phyloP scores from a whole-genome alignment of 2,329 filamentous ascomycete genomes.

The Sporothrix globosa region DNA sequence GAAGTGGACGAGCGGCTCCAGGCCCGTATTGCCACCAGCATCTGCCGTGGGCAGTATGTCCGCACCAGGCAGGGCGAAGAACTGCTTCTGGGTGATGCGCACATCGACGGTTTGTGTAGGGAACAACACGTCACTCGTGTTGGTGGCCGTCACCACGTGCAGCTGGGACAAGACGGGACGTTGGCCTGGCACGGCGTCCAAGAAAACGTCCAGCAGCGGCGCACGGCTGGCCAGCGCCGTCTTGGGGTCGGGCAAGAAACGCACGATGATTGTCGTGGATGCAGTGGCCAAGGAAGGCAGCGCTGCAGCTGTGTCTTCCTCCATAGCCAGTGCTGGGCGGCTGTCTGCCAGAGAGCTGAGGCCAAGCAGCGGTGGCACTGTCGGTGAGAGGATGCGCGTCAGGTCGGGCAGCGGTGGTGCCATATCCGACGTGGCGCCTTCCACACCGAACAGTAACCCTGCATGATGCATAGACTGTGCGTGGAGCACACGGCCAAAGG shows the following conservation, averaged over 20 bases:
- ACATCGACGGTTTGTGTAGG: conserved; percentile 54
- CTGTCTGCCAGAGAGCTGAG: conserved; percentile 44
- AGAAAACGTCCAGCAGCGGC: conserved; percentile 46
- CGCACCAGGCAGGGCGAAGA: conserved; percentile 41
- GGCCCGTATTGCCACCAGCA: conserved; percentile 28
- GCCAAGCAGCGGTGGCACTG: conserved; percentile 53
- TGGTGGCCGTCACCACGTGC: conserved; percentile 45
- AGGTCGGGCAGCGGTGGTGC: conserved; percentile 31
- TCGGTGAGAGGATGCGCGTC: conserved; percentile 50
- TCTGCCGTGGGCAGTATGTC: conserved; percentile 26
- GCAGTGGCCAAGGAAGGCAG: background rate
- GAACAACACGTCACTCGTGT: conserved; percentile 51
- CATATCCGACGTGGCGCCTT: background rate
- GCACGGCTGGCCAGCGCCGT: conserved; percentile 27
- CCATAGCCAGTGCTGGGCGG: conserved; percentile 37
- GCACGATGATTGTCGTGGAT: conserved; percentile 48
- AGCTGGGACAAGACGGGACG: conserved; percentile 14
- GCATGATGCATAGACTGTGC: background rate
- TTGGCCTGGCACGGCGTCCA: conserved; percentile 35
- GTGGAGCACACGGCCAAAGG: conserved; percentile 58
- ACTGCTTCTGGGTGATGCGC: conserved; percentile 49
- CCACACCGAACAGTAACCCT: background rate
- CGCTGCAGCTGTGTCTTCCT: background rate
- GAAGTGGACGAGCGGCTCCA: conserved; percentile 49
- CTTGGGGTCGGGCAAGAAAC: conserved; percentile 49